These are phyloP conservation scores for Podaxis sp. DNA, from an alignment of 768 basidiomycete species.

Conservation along the genomic window DNA sequence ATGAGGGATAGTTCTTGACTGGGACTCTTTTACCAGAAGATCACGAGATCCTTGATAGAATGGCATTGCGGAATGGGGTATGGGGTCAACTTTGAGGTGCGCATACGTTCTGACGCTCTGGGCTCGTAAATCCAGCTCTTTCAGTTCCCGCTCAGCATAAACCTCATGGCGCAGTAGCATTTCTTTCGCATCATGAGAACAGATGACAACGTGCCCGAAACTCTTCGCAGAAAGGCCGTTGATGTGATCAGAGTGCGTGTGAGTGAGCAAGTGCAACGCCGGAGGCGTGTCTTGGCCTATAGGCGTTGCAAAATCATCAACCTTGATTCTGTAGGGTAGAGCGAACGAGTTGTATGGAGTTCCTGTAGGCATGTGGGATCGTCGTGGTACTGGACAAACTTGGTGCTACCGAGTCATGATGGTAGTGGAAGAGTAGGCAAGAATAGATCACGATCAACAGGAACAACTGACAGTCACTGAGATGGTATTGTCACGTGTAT, in stretches of 20 bases:
- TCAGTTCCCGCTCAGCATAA: constrained; percentile 56
- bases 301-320: constrained; percentile 71
- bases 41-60: constrained; percentile 57
- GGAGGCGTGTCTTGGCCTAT: constrained; percentile 30
- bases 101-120: constrained; percentile 56
- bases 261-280: constrained; percentile 74
- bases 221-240: constrained; percentile 69
- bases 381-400: background rate
- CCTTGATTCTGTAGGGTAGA: constrained; percentile 76
- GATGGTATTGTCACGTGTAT: background rate
- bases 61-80: constrained; percentile 40
- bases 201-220: constrained; percentile 69
- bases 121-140: constrained; percentile 43
- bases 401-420: constrained; percentile 3
- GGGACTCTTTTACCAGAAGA: constrained; percentile 49
- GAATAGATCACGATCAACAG: background rate
- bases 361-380: constrained; percentile 59
- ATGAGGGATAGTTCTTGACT: background rate
- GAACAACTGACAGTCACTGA: background rate
- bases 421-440: background rate
- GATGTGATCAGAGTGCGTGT: constrained; percentile 89
- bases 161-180: constrained; percentile 81
- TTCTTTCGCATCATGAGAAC: constrained; percentile 79
- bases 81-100: constrained; percentile 60
- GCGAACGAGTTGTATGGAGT: constrained; percentile 76